These are phyloP conservation scores for Hypoxylon cercidicola DNA, from an alignment of 495 filamentous ascomycete genomes.

Conservation along the genomic window DNA sequence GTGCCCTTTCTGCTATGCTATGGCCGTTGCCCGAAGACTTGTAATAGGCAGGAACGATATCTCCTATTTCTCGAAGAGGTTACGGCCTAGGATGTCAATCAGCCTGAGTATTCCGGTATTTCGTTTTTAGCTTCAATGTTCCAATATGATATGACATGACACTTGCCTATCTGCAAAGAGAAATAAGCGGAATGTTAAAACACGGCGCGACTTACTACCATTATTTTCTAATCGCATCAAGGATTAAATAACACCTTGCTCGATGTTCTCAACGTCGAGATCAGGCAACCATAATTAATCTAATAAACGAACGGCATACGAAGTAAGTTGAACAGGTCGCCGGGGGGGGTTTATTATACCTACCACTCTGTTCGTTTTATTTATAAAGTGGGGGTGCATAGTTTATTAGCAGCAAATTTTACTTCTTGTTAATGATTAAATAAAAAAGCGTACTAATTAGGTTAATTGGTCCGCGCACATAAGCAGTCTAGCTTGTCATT, in stretches of 20 bases:
- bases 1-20: not conserved
- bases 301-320: constrained; percentile 14
- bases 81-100: no score
- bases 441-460: constrained; percentile 33
- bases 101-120: no score
- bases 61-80: no score
- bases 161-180: constrained; percentile 9
- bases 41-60: no score
- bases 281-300: constrained; percentile 2
- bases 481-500: constrained; percentile 23
- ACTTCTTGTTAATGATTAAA: constrained; percentile 42
- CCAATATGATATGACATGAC: not conserved
- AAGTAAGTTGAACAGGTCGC: constrained; percentile 17
- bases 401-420: constrained; percentile 42
- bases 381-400: constrained; percentile 21
- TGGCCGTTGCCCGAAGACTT: no score
- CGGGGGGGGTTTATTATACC: constrained; percentile 25
- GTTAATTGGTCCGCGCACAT: constrained; percentile 38
- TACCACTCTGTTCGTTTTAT: constrained; percentile 14
- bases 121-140: no score
- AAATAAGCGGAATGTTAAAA: not conserved
- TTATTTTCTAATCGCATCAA: no score
- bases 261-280: no score
- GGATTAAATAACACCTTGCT: no score
- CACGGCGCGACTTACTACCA: no score